Evolutionary conservation across 257 asterid genomes (phyloP).

Genomic region (Capsicum pubescens): DNA sequence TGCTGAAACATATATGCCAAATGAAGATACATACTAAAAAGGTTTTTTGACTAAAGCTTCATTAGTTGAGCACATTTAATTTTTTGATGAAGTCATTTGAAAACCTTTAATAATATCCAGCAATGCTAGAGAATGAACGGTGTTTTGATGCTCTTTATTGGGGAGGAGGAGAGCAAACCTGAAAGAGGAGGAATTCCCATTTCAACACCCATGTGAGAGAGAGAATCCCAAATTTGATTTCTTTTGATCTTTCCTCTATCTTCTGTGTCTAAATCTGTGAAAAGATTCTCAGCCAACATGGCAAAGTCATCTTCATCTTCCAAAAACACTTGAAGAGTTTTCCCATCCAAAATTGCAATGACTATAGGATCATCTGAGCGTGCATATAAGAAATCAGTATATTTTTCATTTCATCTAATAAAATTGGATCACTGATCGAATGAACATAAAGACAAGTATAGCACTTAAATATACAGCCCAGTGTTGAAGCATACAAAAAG

Average conservation of each 20-base stretch:
- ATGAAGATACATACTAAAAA: background rate
- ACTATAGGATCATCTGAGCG: conserved; percentile 57
- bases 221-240: conserved; percentile 55
- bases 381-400: conserved; percentile 27
- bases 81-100: background rate
- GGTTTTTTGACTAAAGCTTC: background rate
- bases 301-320: conserved; percentile 79
- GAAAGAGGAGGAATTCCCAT: conserved; percentile 65
- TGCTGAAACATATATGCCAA: background rate
- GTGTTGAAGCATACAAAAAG: background rate
- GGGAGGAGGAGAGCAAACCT: conserved; percentile 42
- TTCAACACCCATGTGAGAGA: conserved; percentile 58
- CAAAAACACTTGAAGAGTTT: conserved; percentile 45
- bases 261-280: conserved; percentile 63
- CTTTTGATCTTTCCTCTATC: conserved; percentile 61
- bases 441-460: background rate
- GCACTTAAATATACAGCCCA: conserved; percentile 18
- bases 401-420: conserved; percentile 17
- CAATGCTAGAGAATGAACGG: background rate
- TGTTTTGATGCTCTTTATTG: background rate
- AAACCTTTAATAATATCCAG: background rate
- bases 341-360: conserved; percentile 58
- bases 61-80: background rate
- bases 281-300: conserved; percentile 66
- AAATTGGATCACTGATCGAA: conserved; percentile 1